Evolutionary conservation across 176 grass and related monocot species (phyloP), one percentile per base, ranked within the genome.

Genomic region (Oryza punctata): DNA sequence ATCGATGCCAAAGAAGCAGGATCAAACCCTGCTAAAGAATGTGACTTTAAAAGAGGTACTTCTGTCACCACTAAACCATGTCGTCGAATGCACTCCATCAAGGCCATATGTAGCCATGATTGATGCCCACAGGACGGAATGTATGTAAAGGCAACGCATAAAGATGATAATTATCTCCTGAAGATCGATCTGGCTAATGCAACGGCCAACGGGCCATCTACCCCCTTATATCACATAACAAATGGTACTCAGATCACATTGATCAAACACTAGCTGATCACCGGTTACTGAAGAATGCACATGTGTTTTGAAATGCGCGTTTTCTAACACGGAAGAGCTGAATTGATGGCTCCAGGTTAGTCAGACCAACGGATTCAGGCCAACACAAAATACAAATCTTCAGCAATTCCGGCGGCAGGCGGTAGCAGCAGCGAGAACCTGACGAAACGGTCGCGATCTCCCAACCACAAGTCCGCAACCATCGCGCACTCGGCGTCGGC

Each of bases 41-140:
- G 38, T 4, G 67, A 38, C 66, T 26, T 28, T 54, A 61, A 61
- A 1, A 40, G 32, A 29, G 63, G 63, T 7, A 19, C 14, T 15
- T 67, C 3, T 30, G 63, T 60, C 72, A 45, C 63, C 72, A 76
- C 45, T 50, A 66, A 74, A 45, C 19, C 81, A 75, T 73, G 69
- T 73, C 80, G 69, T 72, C 21, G 35, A 44, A n/a, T 40, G 64
- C n/a, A 77, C 37, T 68, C 49, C 26, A 25, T 63, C 18, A 18
- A 65, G 13, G 13, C 60, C 28, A 66, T 41, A 30, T 25, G 43
- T 67, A 23, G 13, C 29, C 28, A 63, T 83, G 70, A 16, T 24
- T 24, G 70, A 74, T 50, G n/a, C 13, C 47, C 44, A 32, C 64
- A 13, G 24, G 26, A 32, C 54, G 46, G 46, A 54, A 21, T 18